phyloP scores from a whole-genome alignment of 176 grass and related monocot species.

The Puccinellia tenuiflora region DNA sequence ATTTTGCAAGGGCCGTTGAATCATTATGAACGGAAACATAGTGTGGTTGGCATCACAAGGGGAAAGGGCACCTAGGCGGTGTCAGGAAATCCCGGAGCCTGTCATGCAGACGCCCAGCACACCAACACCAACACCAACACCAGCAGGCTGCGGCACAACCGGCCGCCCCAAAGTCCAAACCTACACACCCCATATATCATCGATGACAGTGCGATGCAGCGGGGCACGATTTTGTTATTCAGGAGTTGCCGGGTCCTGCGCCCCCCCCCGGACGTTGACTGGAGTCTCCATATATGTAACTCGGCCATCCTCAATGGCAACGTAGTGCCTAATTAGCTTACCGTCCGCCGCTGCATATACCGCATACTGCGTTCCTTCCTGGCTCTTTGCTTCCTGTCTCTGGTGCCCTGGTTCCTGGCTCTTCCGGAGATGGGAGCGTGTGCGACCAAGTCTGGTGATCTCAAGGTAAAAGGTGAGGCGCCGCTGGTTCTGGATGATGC shows the following conservation, averaged over 20 bases:
- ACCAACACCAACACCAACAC: neutral
- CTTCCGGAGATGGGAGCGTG: conserved; percentile 42
- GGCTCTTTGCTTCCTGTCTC: neutral
- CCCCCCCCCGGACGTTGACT: conserved; percentile 16
- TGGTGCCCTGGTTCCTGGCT: neutral
- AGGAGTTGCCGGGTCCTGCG: conserved; percentile 27
- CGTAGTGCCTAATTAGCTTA: neutral
- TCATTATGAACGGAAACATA: neutral
- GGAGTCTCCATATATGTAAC: neutral
- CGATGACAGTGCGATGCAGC: neutral
- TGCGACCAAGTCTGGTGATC: conserved; percentile 43
- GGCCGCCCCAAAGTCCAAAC: conserved; percentile 5
- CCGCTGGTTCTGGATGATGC: conserved; percentile 16
- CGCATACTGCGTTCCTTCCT: neutral
- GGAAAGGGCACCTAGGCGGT: neutral
- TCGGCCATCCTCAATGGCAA: neutral
- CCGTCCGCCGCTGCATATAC: neutral
- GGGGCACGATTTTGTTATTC: neutral
- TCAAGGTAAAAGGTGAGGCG: conserved; percentile 31
- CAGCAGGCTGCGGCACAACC: neutral
- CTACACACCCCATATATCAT: neutral
- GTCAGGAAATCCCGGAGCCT: neutral
- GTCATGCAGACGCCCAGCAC: neutral
- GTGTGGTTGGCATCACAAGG: neutral
- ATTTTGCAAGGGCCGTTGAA: neutral